Percentiles rank a stretch among this genome's conserved stretches.
phyloP scores from a whole-genome alignment of 2,329 filamentous ascomycete species.

The Cordyceps militaris region DNA sequence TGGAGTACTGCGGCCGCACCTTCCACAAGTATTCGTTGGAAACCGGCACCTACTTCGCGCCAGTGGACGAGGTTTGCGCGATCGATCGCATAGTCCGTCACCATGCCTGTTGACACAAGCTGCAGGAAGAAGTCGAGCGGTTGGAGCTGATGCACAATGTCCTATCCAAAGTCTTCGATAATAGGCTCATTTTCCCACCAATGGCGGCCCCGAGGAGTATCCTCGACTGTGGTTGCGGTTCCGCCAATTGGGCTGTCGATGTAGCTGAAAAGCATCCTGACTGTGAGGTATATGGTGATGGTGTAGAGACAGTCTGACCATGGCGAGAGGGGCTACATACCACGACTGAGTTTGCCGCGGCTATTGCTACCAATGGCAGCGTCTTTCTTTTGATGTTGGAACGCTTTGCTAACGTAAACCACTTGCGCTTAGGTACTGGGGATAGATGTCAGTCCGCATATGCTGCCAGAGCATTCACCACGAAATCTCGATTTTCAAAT shows the following conservation, averaged over 20 bases:
- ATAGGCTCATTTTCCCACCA: constrained; percentile 63
- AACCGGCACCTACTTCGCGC: constrained; percentile 58
- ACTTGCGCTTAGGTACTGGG: constrained; percentile 52
- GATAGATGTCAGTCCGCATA: constrained; percentile 64
- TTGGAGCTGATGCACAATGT: constrained; percentile 57
- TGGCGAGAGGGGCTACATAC: background rate
- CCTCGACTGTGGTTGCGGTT: constrained; percentile 66
- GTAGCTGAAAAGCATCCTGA: constrained; percentile 57
- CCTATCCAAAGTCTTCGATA: constrained; percentile 57
- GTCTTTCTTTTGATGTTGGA: background rate
- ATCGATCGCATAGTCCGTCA: constrained; percentile 13
- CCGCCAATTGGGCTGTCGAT: constrained; percentile 63
- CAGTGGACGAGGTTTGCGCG: constrained; percentile 59
- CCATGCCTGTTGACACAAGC: constrained; percentile 10
- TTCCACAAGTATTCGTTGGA: constrained; percentile 63
- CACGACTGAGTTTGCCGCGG: background rate
- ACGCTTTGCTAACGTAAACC: background rate
- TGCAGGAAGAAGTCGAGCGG: constrained; percentile 60
- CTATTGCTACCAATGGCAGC: background rate
- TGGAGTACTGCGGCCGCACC: constrained; percentile 53
- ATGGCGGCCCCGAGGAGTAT: constrained; percentile 50
- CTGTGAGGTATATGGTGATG: constrained; percentile 48
- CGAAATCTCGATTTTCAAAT: constrained; percentile 64
- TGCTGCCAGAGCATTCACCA: constrained; percentile 57
- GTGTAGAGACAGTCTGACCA: background rate